These are phyloP conservation scores for Melanogaster broomeanus DNA, from an alignment of 768 basidiomycete genomes.

Conservation along the genomic window DNA sequence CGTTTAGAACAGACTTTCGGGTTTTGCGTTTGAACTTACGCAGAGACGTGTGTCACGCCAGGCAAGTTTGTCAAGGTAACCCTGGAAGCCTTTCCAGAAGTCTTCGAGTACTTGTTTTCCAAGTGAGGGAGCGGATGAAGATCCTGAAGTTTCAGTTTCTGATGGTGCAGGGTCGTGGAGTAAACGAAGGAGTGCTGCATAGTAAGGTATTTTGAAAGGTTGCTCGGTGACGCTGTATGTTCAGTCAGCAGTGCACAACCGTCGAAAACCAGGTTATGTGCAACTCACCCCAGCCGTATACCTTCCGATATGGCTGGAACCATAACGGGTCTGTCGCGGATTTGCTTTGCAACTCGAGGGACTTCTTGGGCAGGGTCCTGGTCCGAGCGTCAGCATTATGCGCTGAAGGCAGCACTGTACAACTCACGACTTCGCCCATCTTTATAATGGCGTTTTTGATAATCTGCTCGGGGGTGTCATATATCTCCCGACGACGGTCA, in stretches of 20 bases:
- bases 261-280: neutral
- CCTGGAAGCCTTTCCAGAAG: conserved; percentile 89
- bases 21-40: conserved; percentile 47
- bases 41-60: conserved; percentile 91
- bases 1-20: conserved; percentile 2
- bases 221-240: conserved; percentile 77
- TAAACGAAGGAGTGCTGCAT: conserved; percentile 76
- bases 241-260: conserved; percentile 5
- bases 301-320: conserved; percentile 72
- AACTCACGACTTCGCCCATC: conserved; percentile 79
- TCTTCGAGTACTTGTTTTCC: conserved; percentile 82
- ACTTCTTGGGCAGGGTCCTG: conserved; percentile 76
- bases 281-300: conserved; percentile 66
- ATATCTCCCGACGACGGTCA: conserved; percentile 61
- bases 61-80: conserved; percentile 82
- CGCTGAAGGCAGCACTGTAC: neutral
- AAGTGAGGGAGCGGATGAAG: conserved; percentile 40
- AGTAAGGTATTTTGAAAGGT: conserved; percentile 91
- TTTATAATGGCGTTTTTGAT: conserved; percentile 67
- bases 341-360: conserved; percentile 62
- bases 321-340: conserved; percentile 59
- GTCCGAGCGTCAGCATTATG: conserved; percentile 6
- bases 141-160: conserved; percentile 37
- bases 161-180: conserved; percentile 51
- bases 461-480: conserved; percentile 74